phyloP scores from a whole-genome alignment of 2,329 filamentous ascomycete species.

The Bipolaris bicolor region DNA sequence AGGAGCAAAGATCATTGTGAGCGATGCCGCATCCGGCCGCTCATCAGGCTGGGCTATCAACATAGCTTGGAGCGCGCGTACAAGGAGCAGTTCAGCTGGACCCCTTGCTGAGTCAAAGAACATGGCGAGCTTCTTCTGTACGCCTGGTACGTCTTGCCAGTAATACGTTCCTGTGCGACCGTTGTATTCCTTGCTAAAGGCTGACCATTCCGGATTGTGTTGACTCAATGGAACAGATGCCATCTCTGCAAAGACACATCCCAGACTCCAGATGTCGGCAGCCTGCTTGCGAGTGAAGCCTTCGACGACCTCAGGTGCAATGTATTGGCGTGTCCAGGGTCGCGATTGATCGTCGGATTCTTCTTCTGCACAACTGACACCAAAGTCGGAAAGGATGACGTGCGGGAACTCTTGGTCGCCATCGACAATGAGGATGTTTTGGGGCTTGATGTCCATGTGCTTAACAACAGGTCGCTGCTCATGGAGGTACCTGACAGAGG shows the following conservation, averaged over 20 bases:
- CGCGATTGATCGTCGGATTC: conserved; percentile 23
- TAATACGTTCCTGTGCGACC: conserved; percentile 44
- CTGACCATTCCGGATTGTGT: conserved; percentile 31
- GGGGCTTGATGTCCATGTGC: conserved; percentile 49
- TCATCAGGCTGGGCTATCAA: conserved; percentile 35
- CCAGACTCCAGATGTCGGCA: conserved; percentile 91
- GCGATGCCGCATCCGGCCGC: conserved; percentile 39
- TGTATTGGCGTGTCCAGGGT: conserved; percentile 44
- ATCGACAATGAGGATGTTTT: conserved; percentile 47
- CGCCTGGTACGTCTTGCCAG: conserved; percentile 41
- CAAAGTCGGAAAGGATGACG: conserved; percentile 48
- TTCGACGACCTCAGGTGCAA: conserved; percentile 44
- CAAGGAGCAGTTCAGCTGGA: conserved; percentile 31
- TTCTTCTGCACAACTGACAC: conserved; percentile 42
- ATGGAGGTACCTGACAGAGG: conserved; percentile 45
- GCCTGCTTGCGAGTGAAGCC: conserved; percentile 37
- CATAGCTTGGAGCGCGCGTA: conserved; percentile 42
- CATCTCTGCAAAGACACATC: conserved; percentile 97
- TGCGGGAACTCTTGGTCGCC: conserved; percentile 40
- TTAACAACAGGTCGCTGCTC: conserved; percentile 46
- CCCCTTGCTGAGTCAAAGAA: conserved; percentile 29
- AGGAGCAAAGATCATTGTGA: conserved; percentile 44
- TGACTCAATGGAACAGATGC: conserved; percentile 53
- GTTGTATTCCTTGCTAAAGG: conserved; percentile 38
- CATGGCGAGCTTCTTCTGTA: conserved; percentile 35